Base-by-base conservation (phyloP, 2,329 filamentous ascomycete species). In the Pseudogymnoascus sp. region DNA sequence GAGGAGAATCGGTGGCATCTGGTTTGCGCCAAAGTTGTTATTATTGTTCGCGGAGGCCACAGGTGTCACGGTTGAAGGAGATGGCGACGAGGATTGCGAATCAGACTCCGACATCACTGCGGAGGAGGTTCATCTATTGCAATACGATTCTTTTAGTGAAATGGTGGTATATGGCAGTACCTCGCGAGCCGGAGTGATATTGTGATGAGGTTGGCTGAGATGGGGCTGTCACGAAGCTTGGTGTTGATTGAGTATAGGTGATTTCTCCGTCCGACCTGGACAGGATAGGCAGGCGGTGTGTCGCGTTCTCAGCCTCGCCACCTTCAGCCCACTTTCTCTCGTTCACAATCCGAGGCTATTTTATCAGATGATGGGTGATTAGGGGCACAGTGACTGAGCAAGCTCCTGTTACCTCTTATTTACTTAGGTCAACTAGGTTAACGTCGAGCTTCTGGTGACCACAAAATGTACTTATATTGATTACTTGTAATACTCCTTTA, bases 241-340 rank as follows among this genome's bases (percentile, higher is more conserved):
- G 33, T 25, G 49, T 55, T 55, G 49, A 55, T 55, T 55, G n/a
- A 55, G 28, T 16, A 55, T 19, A 28, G 45, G 49, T 55, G 28
- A 55, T 55, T 55, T 55, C 16, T 52, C 45, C 45, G 23, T 11
- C n/a, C 23, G 8, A 11, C 42, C 23, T 49, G 23, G 42, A 49
- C 45, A 30, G 45, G n/a, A 52, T 52, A 52, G 45, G 45, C 45
- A 52, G 45, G 45, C 45, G 45, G 45, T 52, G 45, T 30, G 45
- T 52, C 45, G 45, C 23, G 7, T 23, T 11, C 45, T 16, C 45
- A 30, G 45, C 45, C 45, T 52, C 25, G 45, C 9, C 14, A 52
- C 5, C 6, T 30, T 30, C 45, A 16, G 45, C 45, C 23, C 45
- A 30, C 45, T 52, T 30, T 12, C 45, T 25, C 45, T 52, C 23